A percentile compares a stretch with the other conserved stretches of the same genome.
phyloP scores from a whole-genome alignment of 139 green algal species.

The Volvox africanus region DNA sequence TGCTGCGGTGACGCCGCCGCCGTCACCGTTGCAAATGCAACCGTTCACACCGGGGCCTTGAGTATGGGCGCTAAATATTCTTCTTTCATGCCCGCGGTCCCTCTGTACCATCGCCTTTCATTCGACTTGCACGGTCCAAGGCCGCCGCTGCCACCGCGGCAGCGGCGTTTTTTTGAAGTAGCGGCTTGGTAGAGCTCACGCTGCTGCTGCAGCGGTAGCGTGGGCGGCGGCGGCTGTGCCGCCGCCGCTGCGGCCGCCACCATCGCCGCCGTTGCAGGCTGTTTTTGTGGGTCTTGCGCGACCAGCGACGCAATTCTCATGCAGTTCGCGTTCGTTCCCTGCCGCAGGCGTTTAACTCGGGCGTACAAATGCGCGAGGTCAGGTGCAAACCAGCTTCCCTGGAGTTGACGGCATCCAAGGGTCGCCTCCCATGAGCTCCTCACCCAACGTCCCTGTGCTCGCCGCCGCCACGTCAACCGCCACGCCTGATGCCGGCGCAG shows the following conservation, averaged over 20 bases:
- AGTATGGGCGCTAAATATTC: no score
- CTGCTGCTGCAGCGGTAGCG: not conserved
- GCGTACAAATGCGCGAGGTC: slow-evolving; percentile 13
- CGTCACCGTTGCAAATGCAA: no score
- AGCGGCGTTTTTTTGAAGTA: not conserved
- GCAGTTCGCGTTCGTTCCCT: not conserved
- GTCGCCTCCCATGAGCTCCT: not conserved
- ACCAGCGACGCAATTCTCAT: no score
- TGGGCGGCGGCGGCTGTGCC: not conserved
- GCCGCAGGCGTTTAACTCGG: not conserved
- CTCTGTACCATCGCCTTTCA: no score
- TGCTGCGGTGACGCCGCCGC: no score
- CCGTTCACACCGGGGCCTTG: no score
- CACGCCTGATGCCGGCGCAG: not conserved
- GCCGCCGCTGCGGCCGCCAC: not conserved
- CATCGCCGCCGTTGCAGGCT: not conserved
- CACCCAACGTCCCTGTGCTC: no score
- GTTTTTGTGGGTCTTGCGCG: not conserved
- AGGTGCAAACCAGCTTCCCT: not conserved
- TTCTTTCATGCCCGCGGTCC: no score
- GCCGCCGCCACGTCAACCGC: not conserved
- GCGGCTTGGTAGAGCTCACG: not conserved
- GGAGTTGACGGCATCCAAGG: not conserved
- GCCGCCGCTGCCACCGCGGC: not conserved
- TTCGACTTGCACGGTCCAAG: not conserved